Percentiles rank a stretch among this genome's conserved stretches.
These are phyloP conservation scores for Conoideocrella luteorostrata DNA, from an alignment of 2,329 filamentous ascomycete species.

Conservation along the genomic window DNA sequence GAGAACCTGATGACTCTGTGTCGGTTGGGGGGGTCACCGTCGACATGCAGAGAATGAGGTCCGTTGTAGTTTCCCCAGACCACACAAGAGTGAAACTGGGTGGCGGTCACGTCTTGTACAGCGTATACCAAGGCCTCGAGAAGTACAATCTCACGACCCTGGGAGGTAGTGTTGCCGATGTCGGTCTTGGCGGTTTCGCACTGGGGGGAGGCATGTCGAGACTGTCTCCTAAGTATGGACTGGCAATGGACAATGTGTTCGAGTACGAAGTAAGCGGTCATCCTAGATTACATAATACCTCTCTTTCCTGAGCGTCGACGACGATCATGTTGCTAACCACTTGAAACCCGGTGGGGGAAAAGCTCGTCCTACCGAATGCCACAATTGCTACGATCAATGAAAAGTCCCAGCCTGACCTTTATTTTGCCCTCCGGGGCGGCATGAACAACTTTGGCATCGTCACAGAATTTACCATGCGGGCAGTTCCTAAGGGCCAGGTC, in stretches of 20 bases:
- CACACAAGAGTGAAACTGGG: constrained; percentile 31
- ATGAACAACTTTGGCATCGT: constrained; percentile 40
- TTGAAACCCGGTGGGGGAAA: no score
- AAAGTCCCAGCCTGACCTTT: constrained; percentile 32
- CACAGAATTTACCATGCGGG: constrained; percentile 10
- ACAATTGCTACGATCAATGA: constrained; percentile 31
- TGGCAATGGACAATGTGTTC: constrained; percentile 14
- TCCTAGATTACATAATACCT: background rate
- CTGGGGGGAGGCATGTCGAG: constrained; percentile 33
- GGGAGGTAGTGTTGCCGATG: constrained; percentile 32
- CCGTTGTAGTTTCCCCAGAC: constrained; percentile 24
- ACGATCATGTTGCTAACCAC: no score
- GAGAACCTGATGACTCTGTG: constrained; percentile 22
- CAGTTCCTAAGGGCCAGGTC: background rate
- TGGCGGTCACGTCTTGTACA: constrained; percentile 33
- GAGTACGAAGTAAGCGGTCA: constrained; percentile 24
- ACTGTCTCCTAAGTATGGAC: constrained; percentile 29
- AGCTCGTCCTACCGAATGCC: constrained; percentile 35
- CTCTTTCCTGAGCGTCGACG: no score
- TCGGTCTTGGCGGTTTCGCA: constrained; percentile 29
- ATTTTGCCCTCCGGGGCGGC: constrained; percentile 38
- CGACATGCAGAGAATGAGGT: constrained; percentile 30
- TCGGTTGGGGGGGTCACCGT: constrained; percentile 30
- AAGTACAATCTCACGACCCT: constrained; percentile 27
- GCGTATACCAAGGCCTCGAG: constrained; percentile 34